Evolutionary conservation across 2,329 filamentous ascomycete genomes (phyloP).

Genomic region (Sphaerulina vaccinii): DNA sequence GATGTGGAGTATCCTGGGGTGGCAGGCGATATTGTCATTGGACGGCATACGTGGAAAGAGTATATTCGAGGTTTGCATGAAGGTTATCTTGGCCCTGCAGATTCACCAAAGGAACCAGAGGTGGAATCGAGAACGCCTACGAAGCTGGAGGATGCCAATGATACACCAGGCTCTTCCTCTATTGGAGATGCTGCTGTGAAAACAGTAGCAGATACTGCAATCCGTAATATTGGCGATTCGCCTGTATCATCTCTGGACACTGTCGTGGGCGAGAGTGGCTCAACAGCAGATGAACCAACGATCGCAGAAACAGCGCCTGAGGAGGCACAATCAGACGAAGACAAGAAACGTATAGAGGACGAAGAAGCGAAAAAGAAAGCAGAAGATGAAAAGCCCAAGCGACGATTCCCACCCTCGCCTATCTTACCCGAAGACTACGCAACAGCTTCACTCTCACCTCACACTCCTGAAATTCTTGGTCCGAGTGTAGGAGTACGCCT

Average conservation of each 20-base stretch:
- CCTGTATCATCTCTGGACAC: slow-evolving; percentile 15
- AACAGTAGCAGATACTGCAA: slow-evolving; percentile 22
- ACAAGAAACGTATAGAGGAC: slow-evolving; percentile 17
- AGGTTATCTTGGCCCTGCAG: slow-evolving; percentile 87
- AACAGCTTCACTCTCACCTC: slow-evolving; percentile 61
- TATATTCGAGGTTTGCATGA: slow-evolving; percentile 92
- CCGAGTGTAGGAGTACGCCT: slow-evolving; percentile 72
- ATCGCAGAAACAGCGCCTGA: not conserved
- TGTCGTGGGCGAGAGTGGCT: slow-evolving; percentile 3
- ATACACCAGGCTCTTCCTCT: slow-evolving; percentile 17
- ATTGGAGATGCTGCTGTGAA: slow-evolving; percentile 32
- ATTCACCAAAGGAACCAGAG: slow-evolving; percentile 52
- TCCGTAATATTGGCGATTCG: slow-evolving; percentile 4
- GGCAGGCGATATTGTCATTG: slow-evolving; percentile 82
- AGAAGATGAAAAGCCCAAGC: slow-evolving; percentile 45
- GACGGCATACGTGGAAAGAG: slow-evolving; percentile 94
- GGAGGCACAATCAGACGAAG: slow-evolving; percentile 13
- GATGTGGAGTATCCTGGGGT: slow-evolving; percentile 71
- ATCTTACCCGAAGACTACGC: slow-evolving; percentile 72
- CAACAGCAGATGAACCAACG: not conserved
- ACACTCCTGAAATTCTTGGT: slow-evolving; percentile 68
- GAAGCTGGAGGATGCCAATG: slow-evolving; percentile 12
- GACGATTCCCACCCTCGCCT: slow-evolving; percentile 68
- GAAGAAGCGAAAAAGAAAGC: slow-evolving; percentile 35
- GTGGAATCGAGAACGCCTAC: slow-evolving; percentile 4